These are phyloP conservation scores for Debaryomyces maramus DNA, from an alignment of 805 yeast genomes.

Conservation along the genomic window DNA sequence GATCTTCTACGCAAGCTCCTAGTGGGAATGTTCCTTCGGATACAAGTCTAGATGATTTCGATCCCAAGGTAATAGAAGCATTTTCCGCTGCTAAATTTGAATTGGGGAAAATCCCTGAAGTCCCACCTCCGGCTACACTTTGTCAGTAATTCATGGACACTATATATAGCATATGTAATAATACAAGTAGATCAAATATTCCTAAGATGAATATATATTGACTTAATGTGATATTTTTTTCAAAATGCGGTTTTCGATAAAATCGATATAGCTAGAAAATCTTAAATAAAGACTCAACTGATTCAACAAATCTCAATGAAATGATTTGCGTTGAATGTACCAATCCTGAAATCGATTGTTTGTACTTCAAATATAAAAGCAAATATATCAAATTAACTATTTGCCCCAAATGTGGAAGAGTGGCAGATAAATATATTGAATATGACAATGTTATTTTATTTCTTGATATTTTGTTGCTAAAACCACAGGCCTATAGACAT, in stretches of 20 bases:
- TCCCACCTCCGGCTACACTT: constrained; percentile 57
- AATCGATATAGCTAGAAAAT: too few species aligned
- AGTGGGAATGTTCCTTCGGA: neutral
- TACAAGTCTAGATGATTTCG: constrained; percentile 29
- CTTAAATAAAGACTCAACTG: neutral
- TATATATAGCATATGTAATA: neutral
- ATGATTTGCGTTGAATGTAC: constrained; percentile 94
- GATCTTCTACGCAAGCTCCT: constrained; percentile 10
- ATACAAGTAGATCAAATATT: too few species aligned
- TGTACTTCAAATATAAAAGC: constrained; percentile 72
- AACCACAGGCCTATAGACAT: constrained; percentile 88
- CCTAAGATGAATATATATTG: too few species aligned
- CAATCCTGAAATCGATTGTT: constrained; percentile 54
- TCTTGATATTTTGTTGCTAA: constrained; percentile 78
- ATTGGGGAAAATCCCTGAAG: constrained; percentile 69
- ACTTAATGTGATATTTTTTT: too few species aligned
- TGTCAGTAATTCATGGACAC: constrained; percentile 6
- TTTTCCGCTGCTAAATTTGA: constrained; percentile 50
- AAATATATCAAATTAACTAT: constrained; percentile 77
- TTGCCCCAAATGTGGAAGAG: constrained; percentile 67
- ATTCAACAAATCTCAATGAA: neutral
- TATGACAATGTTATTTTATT: constrained; percentile 81
- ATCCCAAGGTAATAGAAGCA: constrained; percentile 43
- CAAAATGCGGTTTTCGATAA: too few species aligned
- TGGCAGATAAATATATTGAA: constrained; percentile 91